Evolutionary conservation across 495 filamentous ascomycete genomes (phyloP), one percentile per base, ranked within the genome.

Genomic region (Daldinia vernicosa): DNA sequence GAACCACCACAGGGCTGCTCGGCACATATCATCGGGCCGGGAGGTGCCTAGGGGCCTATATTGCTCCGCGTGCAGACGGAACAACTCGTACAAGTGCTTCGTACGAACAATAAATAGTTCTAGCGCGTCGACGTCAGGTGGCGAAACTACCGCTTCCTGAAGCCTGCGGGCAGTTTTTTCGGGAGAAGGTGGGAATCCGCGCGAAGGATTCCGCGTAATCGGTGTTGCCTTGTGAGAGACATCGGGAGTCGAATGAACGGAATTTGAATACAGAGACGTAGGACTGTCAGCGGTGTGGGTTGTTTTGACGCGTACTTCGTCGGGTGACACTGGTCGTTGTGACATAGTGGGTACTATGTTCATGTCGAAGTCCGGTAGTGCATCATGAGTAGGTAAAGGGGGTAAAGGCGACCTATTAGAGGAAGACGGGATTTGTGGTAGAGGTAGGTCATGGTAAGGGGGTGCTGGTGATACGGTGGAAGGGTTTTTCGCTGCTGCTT

Each of bases 1-100:
- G 72, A 97, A 97, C 94, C 94, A 97, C 94, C 94, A 97, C 2
- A 91, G 77, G 17, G 88, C 88, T 50, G 88, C 90, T 65, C 90
- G 82, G 12, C 91, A 82, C 83, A 94, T 89, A 72, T 93, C 87
- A 19, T 86, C 79, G 2, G 87, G 82, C 7, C 84, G 84, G 11
- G 85, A 88, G 59, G 83, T 84, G 60, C 83, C 78, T n/a, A 91
- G 53, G 0, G 91, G 88, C 60, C 86, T 87, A n/a, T 87, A 84
- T 45, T 86, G 84, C 72, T 95, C 91, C 3, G 92, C 89, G 52
- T 93, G 89, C 12, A 91, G 77, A 28, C 84, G 81, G 74, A 96
- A 92, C 6, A 93, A 81, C 65, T 87, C 86, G 60, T 87, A 86
- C 70, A 93, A 84, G 75, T 90, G 90, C 33, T 82, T 82, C 19